Evolutionary conservation across 768 basidiomycete genomes (phyloP), one percentile per base, ranked within the genome.

Genomic region (Agaricus subrufescens): DNA sequence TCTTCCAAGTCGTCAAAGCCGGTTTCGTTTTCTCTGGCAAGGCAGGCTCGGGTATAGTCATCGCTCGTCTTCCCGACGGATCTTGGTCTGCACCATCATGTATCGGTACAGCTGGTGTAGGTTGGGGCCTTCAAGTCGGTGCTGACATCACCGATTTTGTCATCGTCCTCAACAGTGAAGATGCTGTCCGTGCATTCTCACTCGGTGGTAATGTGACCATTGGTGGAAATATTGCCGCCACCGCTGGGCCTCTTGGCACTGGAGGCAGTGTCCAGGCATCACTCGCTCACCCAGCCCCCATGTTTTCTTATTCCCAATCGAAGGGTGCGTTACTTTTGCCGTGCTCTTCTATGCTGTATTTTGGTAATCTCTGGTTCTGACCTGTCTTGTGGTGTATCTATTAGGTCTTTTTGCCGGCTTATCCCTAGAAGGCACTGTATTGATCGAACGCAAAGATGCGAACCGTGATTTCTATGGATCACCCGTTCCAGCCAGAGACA

Each of bases 391-490:
- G 48, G 55, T 42, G 26, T 50, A 25, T 23, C 46, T 45, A 37
- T 62, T 19, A 91, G 96, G 96, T 58, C 79, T 99, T 43, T 99
- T 94, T 63, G 96, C 96, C 7, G 96, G 96, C 25, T 68, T 99
- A 49, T 94, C 92, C 0, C 79, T 99, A 47, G 96, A 98, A 71
- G 96, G 97, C 1, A 98, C 96, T 0, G 90, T 81, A 31, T 80
- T 98, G 54, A 90, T 99, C 60, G 95, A 98, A 71, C 82, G 96
- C 62, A 97, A 94, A 70, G 95, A 98, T 68, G 89, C 96, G 50
- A 98, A 98, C 68, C 85, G 88, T 49, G 94, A 94, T 26, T 99
- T 98, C 74, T 98, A 98, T 62, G 96, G 96, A 3, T 94, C 93
- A 2, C 77, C 85, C 2, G 84, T 98, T 4, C 89, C 94, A 5